Conservation (phyloP, 306 rosid species). For the Inga leiocalycina region DNA sequence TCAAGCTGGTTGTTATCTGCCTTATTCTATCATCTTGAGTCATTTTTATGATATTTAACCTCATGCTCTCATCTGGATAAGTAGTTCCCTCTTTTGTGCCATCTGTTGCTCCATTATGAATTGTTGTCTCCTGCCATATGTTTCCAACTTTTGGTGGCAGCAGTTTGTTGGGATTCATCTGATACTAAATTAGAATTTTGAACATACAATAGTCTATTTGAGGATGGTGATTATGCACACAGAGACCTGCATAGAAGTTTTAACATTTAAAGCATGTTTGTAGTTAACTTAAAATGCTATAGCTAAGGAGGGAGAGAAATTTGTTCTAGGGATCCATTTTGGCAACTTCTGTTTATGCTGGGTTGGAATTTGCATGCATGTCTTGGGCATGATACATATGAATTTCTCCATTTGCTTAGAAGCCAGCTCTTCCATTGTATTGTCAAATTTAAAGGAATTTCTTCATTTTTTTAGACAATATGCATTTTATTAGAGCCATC, state of each 20-base stretch:
- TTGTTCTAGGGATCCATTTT: conserved; percentile 1
- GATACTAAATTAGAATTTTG: background rate
- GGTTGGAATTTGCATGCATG: background rate
- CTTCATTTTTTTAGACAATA: background rate
- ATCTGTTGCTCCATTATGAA: background rate
- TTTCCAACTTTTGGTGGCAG: too few species aligned
- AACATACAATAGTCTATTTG: background rate
- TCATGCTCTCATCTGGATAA: background rate
- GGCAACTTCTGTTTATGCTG: background rate
- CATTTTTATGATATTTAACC: background rate
- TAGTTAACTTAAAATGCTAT: background rate
- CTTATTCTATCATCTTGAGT: background rate
- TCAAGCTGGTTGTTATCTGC: background rate
- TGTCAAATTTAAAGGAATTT: background rate
- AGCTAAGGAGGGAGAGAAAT: background rate
- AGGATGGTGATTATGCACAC: background rate
- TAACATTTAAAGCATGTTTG: background rate
- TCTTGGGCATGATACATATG: background rate
- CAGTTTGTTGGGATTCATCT: too few species aligned
- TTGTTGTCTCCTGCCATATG: background rate
- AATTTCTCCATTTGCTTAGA: background rate
- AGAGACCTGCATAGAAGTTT: background rate
- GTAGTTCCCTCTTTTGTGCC: background rate
- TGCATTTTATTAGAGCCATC: background rate
- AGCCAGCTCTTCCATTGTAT: background rate